Evolutionary conservation across 1,284 basidiomycete genomes (phyloP).

Genomic region (Pyrrhoderma noxium): DNA sequence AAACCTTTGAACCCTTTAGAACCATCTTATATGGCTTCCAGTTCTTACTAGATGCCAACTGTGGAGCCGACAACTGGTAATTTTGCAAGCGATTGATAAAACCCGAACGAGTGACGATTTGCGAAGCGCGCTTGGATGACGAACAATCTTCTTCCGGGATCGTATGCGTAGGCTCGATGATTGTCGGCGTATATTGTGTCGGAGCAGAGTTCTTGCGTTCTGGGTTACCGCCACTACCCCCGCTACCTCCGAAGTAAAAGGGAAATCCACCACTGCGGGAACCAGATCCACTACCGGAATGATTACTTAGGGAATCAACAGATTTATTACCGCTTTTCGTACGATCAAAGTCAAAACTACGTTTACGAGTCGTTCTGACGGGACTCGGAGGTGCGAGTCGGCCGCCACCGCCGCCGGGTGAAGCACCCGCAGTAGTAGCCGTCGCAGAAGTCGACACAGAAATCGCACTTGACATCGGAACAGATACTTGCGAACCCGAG

Average conservation of each 20-base stretch:
- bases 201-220: slow-evolving; percentile 14
- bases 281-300: slow-evolving; percentile 25
- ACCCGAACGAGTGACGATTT: slow-evolving; percentile 65
- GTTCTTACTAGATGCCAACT: slow-evolving; percentile 41
- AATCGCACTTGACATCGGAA: neutral
- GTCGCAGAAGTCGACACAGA: neutral
- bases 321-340: slow-evolving; percentile 2
- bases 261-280: slow-evolving; percentile 30
- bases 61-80: slow-evolving; percentile 32
- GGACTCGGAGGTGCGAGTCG: slow-evolving; percentile 11
- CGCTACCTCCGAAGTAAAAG: slow-evolving; percentile 27
- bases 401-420: neutral
- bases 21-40: slow-evolving; percentile 83
- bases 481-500: slow-evolving; percentile 15
- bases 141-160: slow-evolving; percentile 12
- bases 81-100: slow-evolving; percentile 68
- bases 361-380: slow-evolving; percentile 12
- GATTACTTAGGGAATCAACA: slow-evolving; percentile 18
- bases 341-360: slow-evolving; percentile 16
- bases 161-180: slow-evolving; percentile 35
- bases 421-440: neutral
- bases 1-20: slow-evolving; percentile 72
- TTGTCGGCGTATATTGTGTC: slow-evolving; percentile 32
- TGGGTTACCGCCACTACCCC: neutral
- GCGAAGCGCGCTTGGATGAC: slow-evolving; percentile 55